These are phyloP conservation scores for Xylariales sp. DNA, from an alignment of 2,329 filamentous ascomycete genomes.

Conservation along the genomic window DNA sequence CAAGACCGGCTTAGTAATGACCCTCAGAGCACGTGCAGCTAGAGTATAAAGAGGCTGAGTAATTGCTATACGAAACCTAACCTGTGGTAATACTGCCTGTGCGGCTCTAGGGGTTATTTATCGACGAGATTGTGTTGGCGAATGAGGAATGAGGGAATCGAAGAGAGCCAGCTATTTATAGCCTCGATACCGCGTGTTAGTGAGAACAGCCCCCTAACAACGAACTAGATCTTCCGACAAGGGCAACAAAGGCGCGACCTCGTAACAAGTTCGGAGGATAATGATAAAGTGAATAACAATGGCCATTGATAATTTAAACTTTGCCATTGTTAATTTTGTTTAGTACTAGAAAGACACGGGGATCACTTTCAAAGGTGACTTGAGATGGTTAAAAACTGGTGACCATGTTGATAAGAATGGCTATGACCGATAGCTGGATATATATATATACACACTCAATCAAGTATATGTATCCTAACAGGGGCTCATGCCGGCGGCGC, in stretches of 20 bases:
- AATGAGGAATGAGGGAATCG: neutral
- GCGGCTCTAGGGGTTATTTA: neutral
- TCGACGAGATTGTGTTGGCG: neutral
- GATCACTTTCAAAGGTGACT: too few relatives aligned
- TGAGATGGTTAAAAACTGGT: too few relatives aligned
- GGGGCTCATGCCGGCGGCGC: conserved; percentile 38
- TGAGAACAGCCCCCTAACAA: conserved; percentile 5
- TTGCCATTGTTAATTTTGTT: conserved; percentile 6
- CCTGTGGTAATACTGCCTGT: neutral
- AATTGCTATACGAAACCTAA: neutral
- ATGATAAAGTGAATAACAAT: conserved; percentile 6
- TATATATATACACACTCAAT: neutral
- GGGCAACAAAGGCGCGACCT: neutral
- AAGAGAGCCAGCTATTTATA: neutral
- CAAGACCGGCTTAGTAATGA: conserved; percentile 19
- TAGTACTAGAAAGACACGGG: neutral
- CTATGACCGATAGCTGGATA: neutral
- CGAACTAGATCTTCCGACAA: conserved; percentile 4
- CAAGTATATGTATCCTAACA: conserved; percentile 25
- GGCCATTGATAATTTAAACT: neutral
- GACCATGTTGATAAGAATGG: too few relatives aligned
- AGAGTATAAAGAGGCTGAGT: neutral
- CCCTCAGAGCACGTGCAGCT: conserved; percentile 15
- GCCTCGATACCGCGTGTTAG: neutral
- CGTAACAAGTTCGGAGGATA: neutral